Conservation (phyloP, 805 yeast genomes). For the Clavispora santaluciae region DNA sequence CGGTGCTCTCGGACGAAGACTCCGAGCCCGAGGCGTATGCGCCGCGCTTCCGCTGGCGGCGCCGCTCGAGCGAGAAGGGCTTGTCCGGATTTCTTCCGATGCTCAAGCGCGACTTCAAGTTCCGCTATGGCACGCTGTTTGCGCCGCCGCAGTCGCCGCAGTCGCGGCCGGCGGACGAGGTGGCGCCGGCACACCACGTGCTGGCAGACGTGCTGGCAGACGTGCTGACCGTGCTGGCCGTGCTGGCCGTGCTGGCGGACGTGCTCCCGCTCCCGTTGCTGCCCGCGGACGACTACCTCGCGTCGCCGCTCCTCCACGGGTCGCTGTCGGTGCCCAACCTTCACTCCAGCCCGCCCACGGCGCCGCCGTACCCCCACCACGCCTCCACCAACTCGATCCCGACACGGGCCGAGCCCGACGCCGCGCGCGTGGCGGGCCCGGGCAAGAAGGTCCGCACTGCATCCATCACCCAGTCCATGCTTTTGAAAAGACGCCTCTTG, state of each 20-base stretch:
- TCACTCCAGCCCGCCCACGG: background rate
- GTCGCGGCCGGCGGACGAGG: background rate
- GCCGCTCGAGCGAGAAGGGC: conserved; percentile 14
- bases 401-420: background rate
- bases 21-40: conserved; percentile 24
- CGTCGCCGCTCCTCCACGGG: background rate
- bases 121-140: conserved; percentile 9
- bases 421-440: background rate
- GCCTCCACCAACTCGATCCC: background rate
- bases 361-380: background rate
- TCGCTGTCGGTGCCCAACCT: background rate
- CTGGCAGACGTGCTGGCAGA: no score
- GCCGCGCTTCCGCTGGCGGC: conserved; percentile 11
- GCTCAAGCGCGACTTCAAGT: conserved; percentile 15
- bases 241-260: no score
- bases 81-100: conserved; percentile 10
- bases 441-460: conserved; percentile 13
- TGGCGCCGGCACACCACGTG: background rate
- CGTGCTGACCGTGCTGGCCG: no score
- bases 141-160: conserved; percentile 3
- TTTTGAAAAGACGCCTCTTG: conserved; percentile 27
- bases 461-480: conserved; percentile 22
- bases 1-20: conserved; percentile 34
- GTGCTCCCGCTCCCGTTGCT: no score
- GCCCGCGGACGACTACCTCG: background rate